phyloP scores from a whole-genome alignment of 768 basidiomycete genomes.

The Lactifluus subvellereus region DNA sequence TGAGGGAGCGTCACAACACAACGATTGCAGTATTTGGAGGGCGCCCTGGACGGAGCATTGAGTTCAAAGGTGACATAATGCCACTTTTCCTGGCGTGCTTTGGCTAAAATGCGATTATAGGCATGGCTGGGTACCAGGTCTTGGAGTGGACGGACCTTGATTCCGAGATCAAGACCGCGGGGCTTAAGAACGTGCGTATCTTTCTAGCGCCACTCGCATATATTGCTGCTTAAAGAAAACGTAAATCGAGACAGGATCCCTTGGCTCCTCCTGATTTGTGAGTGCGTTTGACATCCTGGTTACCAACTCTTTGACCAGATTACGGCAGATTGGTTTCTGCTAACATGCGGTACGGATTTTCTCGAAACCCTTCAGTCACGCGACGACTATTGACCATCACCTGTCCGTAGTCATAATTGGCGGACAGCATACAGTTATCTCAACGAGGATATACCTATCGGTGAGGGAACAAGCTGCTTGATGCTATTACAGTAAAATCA shows the following conservation, averaged over 20 bases:
- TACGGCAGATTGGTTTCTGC: conserved; percentile 12
- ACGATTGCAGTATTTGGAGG: conserved; percentile 51
- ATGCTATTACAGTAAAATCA: not conserved
- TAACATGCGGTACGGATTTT: conserved; percentile 7
- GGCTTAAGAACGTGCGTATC: conserved; percentile 31
- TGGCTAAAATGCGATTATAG: conserved; percentile 6
- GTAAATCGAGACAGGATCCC: conserved; percentile 28
- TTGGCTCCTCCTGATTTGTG: conserved; percentile 37
- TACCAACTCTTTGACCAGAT: conserved; percentile 6
- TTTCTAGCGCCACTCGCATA: not conserved
- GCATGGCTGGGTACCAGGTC: conserved; percentile 33
- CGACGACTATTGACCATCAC: not conserved
- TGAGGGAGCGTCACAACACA: conserved; percentile 46
- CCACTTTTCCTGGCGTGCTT: not conserved
- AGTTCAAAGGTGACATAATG: conserved; percentile 39
- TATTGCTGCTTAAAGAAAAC: not conserved
- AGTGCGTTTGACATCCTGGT: conserved; percentile 17
- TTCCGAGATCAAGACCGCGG: conserved; percentile 31
- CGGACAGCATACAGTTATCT: conserved; percentile 19
- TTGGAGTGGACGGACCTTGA: conserved; percentile 31
- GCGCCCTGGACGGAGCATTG: conserved; percentile 40
- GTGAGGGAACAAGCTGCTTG: conserved; percentile 3
- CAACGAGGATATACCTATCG: conserved; percentile 14
- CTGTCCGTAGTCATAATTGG: conserved; percentile 16
- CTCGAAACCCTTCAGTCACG: not conserved